Evolutionary conservation across 2,329 filamentous ascomycete genomes (phyloP).

Genomic region (Botrytis cinerea): DNA sequence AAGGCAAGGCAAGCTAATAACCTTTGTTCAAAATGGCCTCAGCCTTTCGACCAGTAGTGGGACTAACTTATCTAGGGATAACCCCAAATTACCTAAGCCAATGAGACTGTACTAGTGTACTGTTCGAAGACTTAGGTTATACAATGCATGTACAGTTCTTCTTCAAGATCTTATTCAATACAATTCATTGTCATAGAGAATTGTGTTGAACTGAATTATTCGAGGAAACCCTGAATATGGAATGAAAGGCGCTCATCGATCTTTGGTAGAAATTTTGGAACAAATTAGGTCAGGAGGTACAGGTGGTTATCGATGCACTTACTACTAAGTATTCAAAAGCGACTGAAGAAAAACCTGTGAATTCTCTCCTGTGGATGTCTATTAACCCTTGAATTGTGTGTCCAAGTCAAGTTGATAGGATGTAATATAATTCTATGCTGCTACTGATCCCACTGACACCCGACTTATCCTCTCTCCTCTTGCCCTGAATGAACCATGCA

Average conservation of each 20-base stretch:
- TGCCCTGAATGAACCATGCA: background rate
- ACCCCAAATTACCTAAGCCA: constrained; percentile 3
- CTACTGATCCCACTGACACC: background rate
- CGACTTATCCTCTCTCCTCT: background rate
- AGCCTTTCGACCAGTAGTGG: constrained; percentile 15
- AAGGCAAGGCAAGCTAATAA: constrained; percentile 12
- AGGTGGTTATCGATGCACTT: background rate
- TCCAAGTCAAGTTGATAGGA: background rate
- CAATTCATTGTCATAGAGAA: background rate
- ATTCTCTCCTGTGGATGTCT: background rate
- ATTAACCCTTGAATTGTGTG: background rate
- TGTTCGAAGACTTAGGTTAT: background rate
- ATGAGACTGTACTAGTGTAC: background rate
- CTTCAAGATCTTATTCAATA: background rate
- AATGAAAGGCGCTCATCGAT: background rate
- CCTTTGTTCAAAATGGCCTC: constrained; percentile 25
- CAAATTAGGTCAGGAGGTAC: background rate
- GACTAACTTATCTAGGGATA: constrained; percentile 16
- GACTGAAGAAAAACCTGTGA: background rate
- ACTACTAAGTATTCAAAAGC: background rate
- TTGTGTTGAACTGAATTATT: background rate
- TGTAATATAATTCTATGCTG: background rate
- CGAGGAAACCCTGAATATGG: background rate
- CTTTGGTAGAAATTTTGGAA: background rate
- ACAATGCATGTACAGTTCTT: background rate